Conservation (phyloP, 805 yeast species). For the Starmera amethionina region DNA sequence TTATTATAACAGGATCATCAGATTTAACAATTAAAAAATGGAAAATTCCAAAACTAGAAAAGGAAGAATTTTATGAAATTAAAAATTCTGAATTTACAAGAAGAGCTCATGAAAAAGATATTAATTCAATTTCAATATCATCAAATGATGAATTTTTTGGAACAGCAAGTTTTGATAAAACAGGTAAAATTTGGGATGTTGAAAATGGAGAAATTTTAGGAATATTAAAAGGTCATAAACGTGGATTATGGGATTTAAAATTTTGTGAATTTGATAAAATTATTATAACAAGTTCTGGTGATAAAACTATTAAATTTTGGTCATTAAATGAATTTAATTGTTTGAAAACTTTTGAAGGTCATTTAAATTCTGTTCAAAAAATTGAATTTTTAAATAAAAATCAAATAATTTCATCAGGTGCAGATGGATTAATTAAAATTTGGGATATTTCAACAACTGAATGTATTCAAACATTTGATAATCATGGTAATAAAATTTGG, state of each 20-base stretch:
- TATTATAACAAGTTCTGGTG: slow-evolving; percentile 83
- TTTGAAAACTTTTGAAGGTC: slow-evolving; percentile 83
- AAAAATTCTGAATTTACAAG: slow-evolving; percentile 77
- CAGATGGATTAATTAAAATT: slow-evolving; percentile 87
- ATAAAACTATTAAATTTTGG: slow-evolving; percentile 87
- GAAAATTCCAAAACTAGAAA: slow-evolving; percentile 47
- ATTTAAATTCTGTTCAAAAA: slow-evolving; percentile 85
- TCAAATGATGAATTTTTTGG: slow-evolving; percentile 86
- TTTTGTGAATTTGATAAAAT: slow-evolving; percentile 75
- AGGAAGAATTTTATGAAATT: slow-evolving; percentile 22
- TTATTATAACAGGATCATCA: slow-evolving; percentile 81
- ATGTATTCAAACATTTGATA: slow-evolving; percentile 76
- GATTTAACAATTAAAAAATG: slow-evolving; percentile 82
- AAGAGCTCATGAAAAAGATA: slow-evolving; percentile 95
- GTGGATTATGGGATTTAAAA: slow-evolving; percentile 89
- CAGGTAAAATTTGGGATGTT: slow-evolving; percentile 82
- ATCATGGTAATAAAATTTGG: slow-evolving; percentile 94
- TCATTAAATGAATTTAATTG: slow-evolving; percentile 70
- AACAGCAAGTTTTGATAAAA: slow-evolving; percentile 89
- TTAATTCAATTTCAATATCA: slow-evolving; percentile 81
- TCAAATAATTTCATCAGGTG: slow-evolving; percentile 70
- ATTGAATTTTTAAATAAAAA: slow-evolving; percentile 56
- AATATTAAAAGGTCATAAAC: slow-evolving; percentile 77
- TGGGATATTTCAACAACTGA: slow-evolving; percentile 83
- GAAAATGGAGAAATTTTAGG: slow-evolving; percentile 84